phyloP scores from a whole-genome alignment of 495 filamentous ascomycete species.

The Cairneyella variabilis region DNA sequence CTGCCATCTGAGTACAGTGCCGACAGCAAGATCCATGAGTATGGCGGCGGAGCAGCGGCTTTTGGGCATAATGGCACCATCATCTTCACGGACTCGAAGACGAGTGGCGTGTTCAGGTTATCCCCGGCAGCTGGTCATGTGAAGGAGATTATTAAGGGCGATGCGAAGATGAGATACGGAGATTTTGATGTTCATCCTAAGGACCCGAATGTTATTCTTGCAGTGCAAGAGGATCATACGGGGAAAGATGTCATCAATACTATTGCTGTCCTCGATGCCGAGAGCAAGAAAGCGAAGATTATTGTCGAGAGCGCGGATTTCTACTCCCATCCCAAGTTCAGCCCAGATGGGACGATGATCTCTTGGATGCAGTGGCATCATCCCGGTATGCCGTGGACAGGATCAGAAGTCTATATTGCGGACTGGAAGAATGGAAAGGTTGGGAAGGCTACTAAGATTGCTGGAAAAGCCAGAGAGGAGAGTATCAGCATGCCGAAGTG shows the following conservation, averaged over 20 bases:
- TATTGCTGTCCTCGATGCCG: slow-evolving; percentile 34
- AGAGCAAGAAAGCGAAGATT: slow-evolving; percentile 18
- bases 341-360: slow-evolving; percentile 36
- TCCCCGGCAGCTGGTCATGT: slow-evolving; percentile 27
- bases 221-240: slow-evolving; percentile 43
- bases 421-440: slow-evolving; percentile 24
- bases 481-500: slow-evolving; percentile 17
- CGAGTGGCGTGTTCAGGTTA: slow-evolving; percentile 35
- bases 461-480: slow-evolving; percentile 11
- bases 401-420: slow-evolving; percentile 37
- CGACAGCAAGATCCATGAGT: slow-evolving; percentile 40
- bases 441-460: background rate
- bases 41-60: slow-evolving; percentile 35
- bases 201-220: slow-evolving; percentile 34
- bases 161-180: slow-evolving; percentile 33
- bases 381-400: slow-evolving; percentile 47
- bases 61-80: slow-evolving; percentile 33
- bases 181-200: slow-evolving; percentile 36
- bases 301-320: slow-evolving; percentile 42
- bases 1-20: slow-evolving; percentile 39
- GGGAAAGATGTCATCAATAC: slow-evolving; percentile 31
- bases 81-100: slow-evolving; percentile 37
- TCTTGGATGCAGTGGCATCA: slow-evolving; percentile 49
- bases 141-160: slow-evolving; percentile 24
- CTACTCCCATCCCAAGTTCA: slow-evolving; percentile 45